Base-by-base conservation (phyloP, 129 eudicot species). In the Rutidosis leptorrhynchoides region DNA sequence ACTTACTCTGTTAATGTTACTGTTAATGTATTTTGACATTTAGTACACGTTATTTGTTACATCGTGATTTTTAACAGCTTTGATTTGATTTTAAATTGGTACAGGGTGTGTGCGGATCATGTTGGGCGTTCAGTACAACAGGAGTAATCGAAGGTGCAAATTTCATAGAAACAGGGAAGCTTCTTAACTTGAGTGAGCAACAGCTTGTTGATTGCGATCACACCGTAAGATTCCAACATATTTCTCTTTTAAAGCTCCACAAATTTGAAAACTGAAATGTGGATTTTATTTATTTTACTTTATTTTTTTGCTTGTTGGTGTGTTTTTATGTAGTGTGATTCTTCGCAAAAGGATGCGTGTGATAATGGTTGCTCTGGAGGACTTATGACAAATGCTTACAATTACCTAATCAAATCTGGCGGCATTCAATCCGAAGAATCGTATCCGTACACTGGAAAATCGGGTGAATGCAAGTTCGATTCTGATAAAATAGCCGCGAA, bases 81-180 rank as follows among this genome's bases (percentile, higher is more conserved):
- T 35, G 42, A 14, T 26, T 27, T 60, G 8, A 48, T 69, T 63
- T 16, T 68, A 35, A 9, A 32, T 35, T n/a, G 43, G 64, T 69
- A 7, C 51, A 93, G 99, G 99, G 99, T 2, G 9, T 68, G 5
- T 93, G 98, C 72, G 98, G 98, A 0, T 79, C 99, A 17, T 93
- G 99, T 43, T 93, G 99, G 99, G 99, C 98, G 8, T 93, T 93
- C 71, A 89, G 95, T 82, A 83, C 99, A 24, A 93, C 99, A 0
- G 99, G 99, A 14, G 82, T 81, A 2, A 70, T 93, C 35, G 96
- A 93, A 74, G 96, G 99, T 62, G 92, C 99, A n/a, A 86, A 93
- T 58, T 93, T 82, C 81, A 73, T 63, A 4, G 55, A 32, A 19
- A 78, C 61, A 1, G 58, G 74, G 57, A 27, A 69, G 56, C 74